phyloP scores from a whole-genome alignment of 371 early-diverging fungal genomes.

The Actinomortierella ambigua region DNA sequence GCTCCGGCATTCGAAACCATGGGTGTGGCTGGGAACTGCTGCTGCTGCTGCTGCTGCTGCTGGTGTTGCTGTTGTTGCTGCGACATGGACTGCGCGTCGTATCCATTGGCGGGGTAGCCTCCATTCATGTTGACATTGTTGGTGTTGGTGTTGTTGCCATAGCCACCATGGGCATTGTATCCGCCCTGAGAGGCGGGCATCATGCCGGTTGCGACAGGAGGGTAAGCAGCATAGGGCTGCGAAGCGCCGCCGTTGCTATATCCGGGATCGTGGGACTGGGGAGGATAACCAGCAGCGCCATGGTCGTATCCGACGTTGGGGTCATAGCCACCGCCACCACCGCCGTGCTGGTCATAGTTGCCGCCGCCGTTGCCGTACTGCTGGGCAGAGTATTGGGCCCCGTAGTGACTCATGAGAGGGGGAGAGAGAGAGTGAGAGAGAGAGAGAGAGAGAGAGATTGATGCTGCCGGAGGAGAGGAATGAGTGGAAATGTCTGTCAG shows the following conservation, averaged over 20 bases:
- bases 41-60: not conserved
- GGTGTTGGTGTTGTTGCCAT: constrained; percentile 7
- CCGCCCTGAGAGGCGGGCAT: constrained; percentile 5
- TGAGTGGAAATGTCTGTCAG: not conserved
- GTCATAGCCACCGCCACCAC: constrained; percentile 6
- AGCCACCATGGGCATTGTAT: constrained; percentile 9
- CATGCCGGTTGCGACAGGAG: constrained; percentile 18
- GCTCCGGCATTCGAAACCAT: not conserved
- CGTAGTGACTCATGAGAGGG: constrained; percentile 18
- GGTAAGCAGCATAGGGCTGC: constrained; percentile 28
- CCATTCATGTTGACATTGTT: constrained; percentile 6
- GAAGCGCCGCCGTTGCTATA: not conserved
- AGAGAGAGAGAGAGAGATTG: not conserved
- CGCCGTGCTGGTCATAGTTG: not conserved
- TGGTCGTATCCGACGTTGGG: not conserved
- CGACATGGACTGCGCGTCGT: not conserved
- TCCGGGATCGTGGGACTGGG: too few species aligned
- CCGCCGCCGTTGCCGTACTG: constrained; percentile 7
- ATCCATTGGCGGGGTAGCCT: not conserved
- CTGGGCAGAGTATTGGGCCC: constrained; percentile 9
- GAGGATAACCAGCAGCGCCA: too few species aligned
- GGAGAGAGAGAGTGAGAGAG: not conserved
- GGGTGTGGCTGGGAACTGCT: constrained; percentile 11
- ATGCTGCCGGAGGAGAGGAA: not conserved
- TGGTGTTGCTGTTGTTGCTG: constrained; percentile 5